These are phyloP conservation scores for Ilex asprella DNA, from an alignment of 257 asterid genomes.

Conservation along the genomic window DNA sequence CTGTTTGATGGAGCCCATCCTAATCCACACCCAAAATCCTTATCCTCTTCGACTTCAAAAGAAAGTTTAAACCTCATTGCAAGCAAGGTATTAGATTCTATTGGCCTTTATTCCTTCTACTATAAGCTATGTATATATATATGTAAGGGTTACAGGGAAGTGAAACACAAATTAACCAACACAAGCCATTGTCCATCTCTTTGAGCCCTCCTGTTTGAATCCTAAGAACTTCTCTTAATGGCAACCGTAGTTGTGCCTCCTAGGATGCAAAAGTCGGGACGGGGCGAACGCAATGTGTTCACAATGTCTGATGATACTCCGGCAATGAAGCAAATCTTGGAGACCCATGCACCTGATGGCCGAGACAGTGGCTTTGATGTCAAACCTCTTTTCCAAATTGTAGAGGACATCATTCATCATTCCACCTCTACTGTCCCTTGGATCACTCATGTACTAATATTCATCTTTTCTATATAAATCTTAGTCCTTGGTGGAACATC, in stretches of 20 bases:
- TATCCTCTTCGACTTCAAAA: conserved; percentile 24
- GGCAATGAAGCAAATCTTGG: conserved; percentile 43
- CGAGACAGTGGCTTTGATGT: conserved; percentile 39
- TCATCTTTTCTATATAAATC: too few species aligned
- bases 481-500: background rate
- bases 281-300: conserved; percentile 35
- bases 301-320: conserved; percentile 44
- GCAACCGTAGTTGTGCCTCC: conserved; percentile 15
- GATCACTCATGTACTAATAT: conserved; percentile 3
- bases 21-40: conserved; percentile 23
- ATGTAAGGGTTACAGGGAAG: conserved; percentile 6
- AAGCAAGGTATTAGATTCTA: conserved; percentile 67
- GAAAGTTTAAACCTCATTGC: conserved; percentile 21
- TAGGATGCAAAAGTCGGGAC: too few species aligned
- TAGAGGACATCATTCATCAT: conserved; percentile 57
- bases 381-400: conserved; percentile 36
- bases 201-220: background rate
- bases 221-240: conserved; percentile 16
- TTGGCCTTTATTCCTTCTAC: conserved; percentile 31
- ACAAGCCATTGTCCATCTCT: conserved; percentile 3
- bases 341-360: conserved; percentile 46
- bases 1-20: background rate
- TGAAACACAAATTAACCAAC: conserved; percentile 15
- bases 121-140: conserved; percentile 30
- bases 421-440: conserved; percentile 25